phyloP scores from a whole-genome alignment of 2,329 filamentous ascomycete genomes.

The Fusarium musae region DNA sequence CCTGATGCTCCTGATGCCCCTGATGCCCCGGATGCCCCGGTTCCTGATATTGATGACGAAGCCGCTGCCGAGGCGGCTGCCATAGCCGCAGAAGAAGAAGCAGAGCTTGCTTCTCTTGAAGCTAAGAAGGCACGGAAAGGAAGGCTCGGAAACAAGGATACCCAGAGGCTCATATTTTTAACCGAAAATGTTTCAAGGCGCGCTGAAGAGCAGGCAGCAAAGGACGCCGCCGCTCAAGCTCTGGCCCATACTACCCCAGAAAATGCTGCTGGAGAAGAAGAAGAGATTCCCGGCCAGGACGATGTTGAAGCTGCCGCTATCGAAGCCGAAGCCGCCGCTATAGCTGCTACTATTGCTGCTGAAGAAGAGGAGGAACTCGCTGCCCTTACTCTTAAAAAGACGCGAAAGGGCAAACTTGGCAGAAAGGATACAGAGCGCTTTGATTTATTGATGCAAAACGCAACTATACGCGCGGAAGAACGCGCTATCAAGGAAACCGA shows the following conservation, averaged over 20 bases:
- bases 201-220: constrained; percentile 50
- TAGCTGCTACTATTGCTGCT: constrained; percentile 17
- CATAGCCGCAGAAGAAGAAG: constrained; percentile 47
- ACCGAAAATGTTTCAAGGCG: constrained; percentile 50
- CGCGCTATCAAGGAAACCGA: constrained; percentile 24
- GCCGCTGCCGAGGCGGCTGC: constrained; percentile 21
- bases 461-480: constrained; percentile 26
- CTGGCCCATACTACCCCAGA: constrained; percentile 20
- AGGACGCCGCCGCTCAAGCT: constrained; percentile 48
- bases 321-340: constrained; percentile 3
- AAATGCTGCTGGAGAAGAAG: constrained; percentile 40
- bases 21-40: background rate
- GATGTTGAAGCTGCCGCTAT: constrained; percentile 32
- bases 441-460: constrained; percentile 29
- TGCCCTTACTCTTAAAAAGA: constrained; percentile 26
- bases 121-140: constrained; percentile 63
- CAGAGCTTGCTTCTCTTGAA: constrained; percentile 55
- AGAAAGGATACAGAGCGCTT: constrained; percentile 41
- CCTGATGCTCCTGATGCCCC: background rate
- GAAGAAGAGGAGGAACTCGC: constrained; percentile 37
- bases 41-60: constrained; percentile 12
- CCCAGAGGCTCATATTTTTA: constrained; percentile 56
- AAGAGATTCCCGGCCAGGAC: background rate
- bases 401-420: constrained; percentile 38
- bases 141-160: constrained; percentile 57